Evolutionary conservation across 768 basidiomycete species (phyloP).

Genomic region (Lactarius hatsudake): DNA sequence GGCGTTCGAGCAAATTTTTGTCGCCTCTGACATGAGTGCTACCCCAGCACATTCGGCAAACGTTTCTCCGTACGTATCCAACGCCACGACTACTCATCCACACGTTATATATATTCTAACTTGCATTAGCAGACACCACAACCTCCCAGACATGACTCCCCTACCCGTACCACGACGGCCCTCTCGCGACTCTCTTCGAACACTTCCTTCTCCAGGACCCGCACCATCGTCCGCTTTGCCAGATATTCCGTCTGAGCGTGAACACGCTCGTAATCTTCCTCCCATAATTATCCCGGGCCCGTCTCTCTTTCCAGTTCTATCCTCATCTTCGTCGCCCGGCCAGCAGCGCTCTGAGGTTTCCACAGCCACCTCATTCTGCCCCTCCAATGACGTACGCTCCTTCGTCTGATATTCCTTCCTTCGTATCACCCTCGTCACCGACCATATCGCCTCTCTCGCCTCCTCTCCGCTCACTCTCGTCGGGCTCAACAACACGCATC

Average conservation of each 20-base stretch:
- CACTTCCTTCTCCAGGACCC: slow-evolving; percentile 59
- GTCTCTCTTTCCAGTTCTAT: slow-evolving; percentile 3
- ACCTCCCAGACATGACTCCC: slow-evolving; percentile 12
- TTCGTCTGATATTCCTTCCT: slow-evolving; percentile 12
- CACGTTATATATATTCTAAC: neutral
- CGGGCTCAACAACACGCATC: slow-evolving; percentile 22
- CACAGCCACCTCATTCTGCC: slow-evolving; percentile 11
- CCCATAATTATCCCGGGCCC: slow-evolving; percentile 22
- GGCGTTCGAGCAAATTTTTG: slow-evolving; percentile 34
- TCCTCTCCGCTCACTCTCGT: slow-evolving; percentile 29
- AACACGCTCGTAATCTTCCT: slow-evolving; percentile 5
- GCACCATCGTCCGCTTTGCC: slow-evolving; percentile 54
- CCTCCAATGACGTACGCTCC: neutral
- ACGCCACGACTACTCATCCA: neutral
- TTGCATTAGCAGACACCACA: slow-evolving; percentile 22
- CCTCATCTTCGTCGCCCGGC: neutral
- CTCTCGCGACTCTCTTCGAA: slow-evolving; percentile 44
- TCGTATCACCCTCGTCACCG: slow-evolving; percentile 25
- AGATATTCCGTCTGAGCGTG: slow-evolving; percentile 36
- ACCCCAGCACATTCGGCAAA: neutral
- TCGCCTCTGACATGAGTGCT: slow-evolving; percentile 34
- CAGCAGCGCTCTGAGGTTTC: neutral
- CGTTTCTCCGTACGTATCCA: slow-evolving; percentile 5
- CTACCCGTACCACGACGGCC: slow-evolving; percentile 32
- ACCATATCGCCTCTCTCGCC: slow-evolving; percentile 36